phyloP scores from a whole-genome alignment of 2,329 filamentous ascomycete genomes.

The Ophiognomonia clavigignenti-juglandacearum region DNA sequence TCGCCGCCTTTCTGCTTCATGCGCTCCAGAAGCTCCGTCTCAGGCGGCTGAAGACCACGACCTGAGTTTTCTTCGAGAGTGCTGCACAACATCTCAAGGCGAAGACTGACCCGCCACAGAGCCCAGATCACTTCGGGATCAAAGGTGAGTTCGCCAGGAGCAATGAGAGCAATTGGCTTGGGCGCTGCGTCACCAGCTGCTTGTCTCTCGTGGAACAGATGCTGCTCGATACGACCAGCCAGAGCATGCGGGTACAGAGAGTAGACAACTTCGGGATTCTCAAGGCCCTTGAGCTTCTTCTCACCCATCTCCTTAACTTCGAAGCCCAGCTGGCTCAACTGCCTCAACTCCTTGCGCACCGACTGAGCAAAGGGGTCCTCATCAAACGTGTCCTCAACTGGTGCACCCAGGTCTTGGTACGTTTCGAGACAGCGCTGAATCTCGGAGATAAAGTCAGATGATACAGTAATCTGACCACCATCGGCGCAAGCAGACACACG shows the following conservation, averaged over 20 bases:
- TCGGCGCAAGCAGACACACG: conserved; percentile 93
- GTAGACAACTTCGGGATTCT: conserved; percentile 95
- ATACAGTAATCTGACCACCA: conserved; percentile 94
- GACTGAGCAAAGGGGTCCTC: conserved; percentile 70
- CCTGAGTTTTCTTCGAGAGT: conserved; percentile 68
- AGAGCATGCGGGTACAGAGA: conserved; percentile 90
- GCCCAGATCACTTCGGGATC: conserved; percentile 84
- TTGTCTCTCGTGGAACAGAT: conserved; percentile 43
- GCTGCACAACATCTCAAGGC: conserved; percentile 90
- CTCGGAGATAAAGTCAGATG: conserved; percentile 93
- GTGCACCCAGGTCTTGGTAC: conserved; percentile 78
- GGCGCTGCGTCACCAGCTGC: conserved; percentile 38
- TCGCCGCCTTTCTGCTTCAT: conserved; percentile 68
- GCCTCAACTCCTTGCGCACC: conserved; percentile 82
- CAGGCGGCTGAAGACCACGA: conserved; percentile 66
- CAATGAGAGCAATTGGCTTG: conserved; percentile 57
- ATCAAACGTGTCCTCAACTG: conserved; percentile 67
- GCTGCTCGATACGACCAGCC: conserved; percentile 71
- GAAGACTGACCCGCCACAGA: conserved; percentile 82
- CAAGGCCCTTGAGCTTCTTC: conserved; percentile 90
- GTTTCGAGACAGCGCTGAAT: conserved; percentile 87
- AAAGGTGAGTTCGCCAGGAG: conserved; percentile 64
- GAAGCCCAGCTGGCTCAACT: conserved; percentile 86
- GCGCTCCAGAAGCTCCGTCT: conserved; percentile 74
- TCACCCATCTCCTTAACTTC: conserved; percentile 93